Base-by-base conservation (phyloP, 1,139 yeast species). In the Pichia sp. region DNA sequence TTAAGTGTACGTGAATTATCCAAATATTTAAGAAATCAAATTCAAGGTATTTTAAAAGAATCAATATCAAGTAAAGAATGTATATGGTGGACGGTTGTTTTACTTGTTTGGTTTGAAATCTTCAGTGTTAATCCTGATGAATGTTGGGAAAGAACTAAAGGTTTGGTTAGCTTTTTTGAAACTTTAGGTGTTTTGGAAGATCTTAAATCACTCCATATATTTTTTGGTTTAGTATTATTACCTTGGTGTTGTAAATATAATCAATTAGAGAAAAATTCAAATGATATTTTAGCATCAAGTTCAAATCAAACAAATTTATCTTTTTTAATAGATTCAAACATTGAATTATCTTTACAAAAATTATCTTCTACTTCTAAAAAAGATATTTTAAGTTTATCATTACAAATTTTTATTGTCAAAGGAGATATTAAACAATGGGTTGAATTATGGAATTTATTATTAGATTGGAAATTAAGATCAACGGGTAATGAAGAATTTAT, bases 91-190 rank as follows among this genome's bases (percentile, higher is more conserved):
- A 44, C 58, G 6, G 51, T 57, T 31, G 41, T 54, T 7, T 23
- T 57, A 31, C 43, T 57, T n/a, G 38, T 50, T 31, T 51, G 51
- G 38, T 57, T 56, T 45, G 61, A 56, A 42, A 29, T 55, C 13
- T 40, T 56, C 16, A 48, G 56, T 38, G 47, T 52, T 2, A 47
- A 51, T 23, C 53, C 55, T 3, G 35, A 22, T 8, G 31, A 48
- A 5, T 66, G 69, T 68, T 52, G 68, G 39, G 56, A 57, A 32
- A 66, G 68, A 46, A 50, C 67, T 11, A 64, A 62, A 43, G 67
- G 66, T n/a, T 63, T 70, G 49, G 60, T 66, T 6, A 60, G 65
- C 0, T 49, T 69, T 37, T 63, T 68, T 43, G 57, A 60, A 24
- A 45, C 49, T 11, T 51, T 51, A 22, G 45, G 61, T 5, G 24